Evolutionary conservation across 768 basidiomycete species (phyloP).

Genomic region (Tulasnella sp.): DNA sequence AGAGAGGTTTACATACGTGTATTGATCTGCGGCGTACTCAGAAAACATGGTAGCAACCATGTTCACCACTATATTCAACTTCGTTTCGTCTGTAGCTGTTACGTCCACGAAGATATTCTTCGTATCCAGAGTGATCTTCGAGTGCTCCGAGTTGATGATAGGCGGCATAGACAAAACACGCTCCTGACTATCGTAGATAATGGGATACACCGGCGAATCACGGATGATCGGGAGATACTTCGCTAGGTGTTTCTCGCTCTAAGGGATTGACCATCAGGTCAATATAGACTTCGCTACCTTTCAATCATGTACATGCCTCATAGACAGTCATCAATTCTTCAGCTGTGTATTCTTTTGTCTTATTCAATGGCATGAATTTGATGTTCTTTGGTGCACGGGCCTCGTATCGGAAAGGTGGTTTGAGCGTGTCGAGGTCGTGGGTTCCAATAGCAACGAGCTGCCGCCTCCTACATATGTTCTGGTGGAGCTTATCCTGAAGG

Average conservation of each 20-base stretch:
- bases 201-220: slow-evolving; percentile 91
- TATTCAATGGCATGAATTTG: slow-evolving; percentile 81
- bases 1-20: slow-evolving; percentile 52
- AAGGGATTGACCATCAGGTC: slow-evolving; percentile 1
- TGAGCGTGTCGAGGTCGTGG: slow-evolving; percentile 86
- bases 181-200: slow-evolving; percentile 87
- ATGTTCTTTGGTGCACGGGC: slow-evolving; percentile 75
- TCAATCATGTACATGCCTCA: slow-evolving; percentile 46
- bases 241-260: slow-evolving; percentile 88
- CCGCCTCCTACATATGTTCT: slow-evolving; percentile 83
- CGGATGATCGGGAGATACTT: slow-evolving; percentile 87
- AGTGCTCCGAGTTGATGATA: slow-evolving; percentile 95
- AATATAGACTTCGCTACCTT: background rate
- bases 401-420: slow-evolving; percentile 79
- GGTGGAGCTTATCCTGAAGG: slow-evolving; percentile 97
- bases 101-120: slow-evolving; percentile 93
- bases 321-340: slow-evolving; percentile 88
- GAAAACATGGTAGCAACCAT: slow-evolving; percentile 97
- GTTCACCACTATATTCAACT: slow-evolving; percentile 90
- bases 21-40: slow-evolving; percentile 86
- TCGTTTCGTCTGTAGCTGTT: slow-evolving; percentile 93
- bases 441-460: slow-evolving; percentile 95
- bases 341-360: slow-evolving; percentile 66
- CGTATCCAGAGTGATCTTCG: slow-evolving; percentile 91
- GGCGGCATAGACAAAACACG: slow-evolving; percentile 93